Base-by-base conservation (phyloP, 2,329 filamentous ascomycete species). In the Aspergillus carbonarius region DNA sequence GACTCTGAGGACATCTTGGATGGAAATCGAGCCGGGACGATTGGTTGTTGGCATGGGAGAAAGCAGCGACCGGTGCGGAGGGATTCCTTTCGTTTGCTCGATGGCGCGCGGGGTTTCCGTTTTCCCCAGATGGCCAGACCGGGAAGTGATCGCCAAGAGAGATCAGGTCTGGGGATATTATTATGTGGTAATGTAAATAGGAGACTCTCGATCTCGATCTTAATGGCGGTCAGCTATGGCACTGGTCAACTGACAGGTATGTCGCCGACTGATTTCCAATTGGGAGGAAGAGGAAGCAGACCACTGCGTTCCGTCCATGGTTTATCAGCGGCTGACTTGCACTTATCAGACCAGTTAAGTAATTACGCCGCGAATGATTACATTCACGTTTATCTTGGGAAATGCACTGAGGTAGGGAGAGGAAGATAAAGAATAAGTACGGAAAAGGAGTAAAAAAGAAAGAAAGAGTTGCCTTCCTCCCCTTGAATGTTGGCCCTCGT, bases 1-100 rank as follows among this genome's bases (percentile, higher is more conserved):
- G 72, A 72, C 58, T 72, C 74, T 37, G 74, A 74, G 61, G 68
- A 63, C 74, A 75, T 76, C 13, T 32, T 40, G 58, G 18, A 32
- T 54, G 23, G 32, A 17, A 32, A 37, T 30, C 57, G 42, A 39
- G 37, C 51, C 40, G 46, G 34, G 57, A 27, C 42, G 53, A 60
- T 56, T 34, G 25, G 42, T 49, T 53, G 42, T 47, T 42, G 58
- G 48, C 54, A 48, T 53, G 44, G 48, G 59, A 63, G 55, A 64
- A 42, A 60, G 60, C 53, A 50, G 60, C 39, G 57, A 67, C 25
- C 55, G 66, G 69, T 72, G 72, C 72, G 72, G 72, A 74, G 70
- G 68, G 58, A 71, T 74, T 74, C 72, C 71, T 72, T 65, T 60
- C 54, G 54, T 51, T 27, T 30, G 32, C 13, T 40, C 47, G 42